Evolutionary conservation across 495 filamentous ascomycete genomes (phyloP), one percentile per base, ranked within the genome.

Genomic region (Podospora pseudocomata): DNA sequence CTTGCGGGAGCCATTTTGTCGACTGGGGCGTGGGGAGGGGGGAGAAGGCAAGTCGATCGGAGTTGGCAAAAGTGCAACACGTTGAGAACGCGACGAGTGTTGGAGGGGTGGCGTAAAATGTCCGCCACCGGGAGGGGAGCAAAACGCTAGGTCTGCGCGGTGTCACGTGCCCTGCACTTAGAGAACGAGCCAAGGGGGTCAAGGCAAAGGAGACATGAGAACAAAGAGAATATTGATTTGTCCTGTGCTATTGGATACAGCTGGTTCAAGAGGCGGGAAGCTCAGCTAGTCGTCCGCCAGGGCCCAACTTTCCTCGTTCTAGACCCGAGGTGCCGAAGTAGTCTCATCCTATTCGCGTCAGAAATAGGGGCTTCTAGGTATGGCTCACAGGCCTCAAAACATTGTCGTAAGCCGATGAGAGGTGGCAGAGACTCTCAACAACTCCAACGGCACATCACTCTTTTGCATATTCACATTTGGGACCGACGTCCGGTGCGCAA

Each of bases 131-230:
- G 5, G 27, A 4, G 13, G 53, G 68, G 65, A 65, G 65, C 20
- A 1, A 55, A 58, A 68, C 66, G 69, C 69, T 57, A 63, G 39
- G 13, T 13, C 63, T 6, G 18, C 69, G 63, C 69, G 69, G 34
- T 58, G 63, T 68, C 69, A 71, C 69, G 69, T 71, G 69, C 4
- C 1, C 27, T 18, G 13, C 23, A 13, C 18, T 34, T 34, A 23
- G 44, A 57, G 13, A 49, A 4, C 5, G 4, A 18, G 7, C 4
- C 4, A 57, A 23, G 20, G 55, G 55, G 20, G 4, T 20, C 19
- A 58, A 16, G 20, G 56, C n/a, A n/a, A 57, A 57, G 55, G 39
- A 49, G 30, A 7, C 3, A 5, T 18, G 9, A 16, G 9, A 16
- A 49, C 39, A 49, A 49, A 49, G 39, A 49, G 13, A 49, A 11